A percentile compares a stretch with the other conserved stretches of the same genome.
Evolutionary conservation across 2,329 filamentous ascomycete genomes (phyloP).

Genomic region (Cadophora gregata): DNA sequence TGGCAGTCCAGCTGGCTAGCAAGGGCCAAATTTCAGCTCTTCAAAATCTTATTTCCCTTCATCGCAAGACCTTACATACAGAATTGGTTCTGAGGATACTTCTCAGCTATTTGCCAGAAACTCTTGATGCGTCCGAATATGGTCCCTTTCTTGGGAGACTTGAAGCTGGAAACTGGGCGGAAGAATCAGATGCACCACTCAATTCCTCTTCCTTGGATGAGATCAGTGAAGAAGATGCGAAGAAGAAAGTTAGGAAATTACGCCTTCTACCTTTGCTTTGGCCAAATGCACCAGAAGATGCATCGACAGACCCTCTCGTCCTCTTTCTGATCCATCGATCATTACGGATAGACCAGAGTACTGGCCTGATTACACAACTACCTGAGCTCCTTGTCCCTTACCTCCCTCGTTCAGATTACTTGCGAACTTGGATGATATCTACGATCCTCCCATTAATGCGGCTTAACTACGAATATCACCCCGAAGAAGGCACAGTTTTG

Average conservation of each 20-base stretch:
- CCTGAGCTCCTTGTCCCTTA: slow-evolving; percentile 73
- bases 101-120: slow-evolving; percentile 79
- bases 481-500: slow-evolving; percentile 49
- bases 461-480: slow-evolving; percentile 73
- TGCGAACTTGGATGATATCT: slow-evolving; percentile 73
- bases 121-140: slow-evolving; percentile 66
- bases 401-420: slow-evolving; percentile 62
- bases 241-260: slow-evolving; percentile 68
- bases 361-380: slow-evolving; percentile 73
- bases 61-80: slow-evolving; percentile 63
- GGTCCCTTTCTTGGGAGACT: slow-evolving; percentile 65
- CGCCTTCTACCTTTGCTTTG: slow-evolving; percentile 63
- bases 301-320: slow-evolving; percentile 60
- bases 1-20: slow-evolving; percentile 73
- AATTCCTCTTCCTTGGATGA: slow-evolving; percentile 62
- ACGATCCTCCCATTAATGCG: slow-evolving; percentile 72
- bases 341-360: slow-evolving; percentile 72
- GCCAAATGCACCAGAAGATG: slow-evolving; percentile 53
- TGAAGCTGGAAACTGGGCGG: slow-evolving; percentile 31
- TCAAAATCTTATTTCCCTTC: slow-evolving; percentile 61
- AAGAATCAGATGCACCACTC: slow-evolving; percentile 51
- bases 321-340: slow-evolving; percentile 72
- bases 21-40: slow-evolving; percentile 69
- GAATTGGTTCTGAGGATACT: slow-evolving; percentile 75
- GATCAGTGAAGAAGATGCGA: slow-evolving; percentile 67